These are phyloP conservation scores for Micromonas commoda DNA, from an alignment of 139 green algal genomes.

Conservation along the genomic window DNA sequence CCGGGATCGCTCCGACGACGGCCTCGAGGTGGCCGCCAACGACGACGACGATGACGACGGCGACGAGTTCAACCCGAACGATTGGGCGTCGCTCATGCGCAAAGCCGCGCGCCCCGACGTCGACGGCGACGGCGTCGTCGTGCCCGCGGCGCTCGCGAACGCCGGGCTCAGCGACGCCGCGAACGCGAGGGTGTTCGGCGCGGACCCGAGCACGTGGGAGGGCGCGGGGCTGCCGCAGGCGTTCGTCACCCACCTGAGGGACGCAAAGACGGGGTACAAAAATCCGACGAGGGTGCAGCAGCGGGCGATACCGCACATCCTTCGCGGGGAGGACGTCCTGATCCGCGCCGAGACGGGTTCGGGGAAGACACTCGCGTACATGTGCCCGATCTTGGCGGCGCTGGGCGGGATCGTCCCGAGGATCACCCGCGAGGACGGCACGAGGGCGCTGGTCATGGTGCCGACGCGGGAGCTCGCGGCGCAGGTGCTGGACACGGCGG, in stretches of 20 bases:
- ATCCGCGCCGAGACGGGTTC: conserved; percentile 20
- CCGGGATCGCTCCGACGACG: background rate
- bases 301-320: conserved; percentile 6
- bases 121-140: background rate
- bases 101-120: background rate
- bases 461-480: conserved; percentile 18
- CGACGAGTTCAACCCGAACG: background rate
- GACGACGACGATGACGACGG: background rate
- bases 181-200: background rate
- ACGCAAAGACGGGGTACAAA: background rate
- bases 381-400: conserved; percentile 4
- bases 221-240: background rate
- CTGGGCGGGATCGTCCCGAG: background rate
- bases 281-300: conserved; percentile 16
- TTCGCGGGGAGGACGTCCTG: conserved; percentile 2
- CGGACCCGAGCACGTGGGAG: background rate
- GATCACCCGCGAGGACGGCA: conserved; percentile 15
- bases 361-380: conserved; percentile 24
- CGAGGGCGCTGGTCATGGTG: conserved; percentile 13
- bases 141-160: background rate
- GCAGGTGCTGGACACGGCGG: conserved; percentile 1
- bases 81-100: conserved; percentile 21
- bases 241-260: background rate
- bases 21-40: background rate
- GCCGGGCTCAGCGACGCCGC: background rate